Evolutionary conservation across 2,329 filamentous ascomycete species (phyloP), one percentile per base, ranked within the genome.

Genomic region (Diaporthe sp.): DNA sequence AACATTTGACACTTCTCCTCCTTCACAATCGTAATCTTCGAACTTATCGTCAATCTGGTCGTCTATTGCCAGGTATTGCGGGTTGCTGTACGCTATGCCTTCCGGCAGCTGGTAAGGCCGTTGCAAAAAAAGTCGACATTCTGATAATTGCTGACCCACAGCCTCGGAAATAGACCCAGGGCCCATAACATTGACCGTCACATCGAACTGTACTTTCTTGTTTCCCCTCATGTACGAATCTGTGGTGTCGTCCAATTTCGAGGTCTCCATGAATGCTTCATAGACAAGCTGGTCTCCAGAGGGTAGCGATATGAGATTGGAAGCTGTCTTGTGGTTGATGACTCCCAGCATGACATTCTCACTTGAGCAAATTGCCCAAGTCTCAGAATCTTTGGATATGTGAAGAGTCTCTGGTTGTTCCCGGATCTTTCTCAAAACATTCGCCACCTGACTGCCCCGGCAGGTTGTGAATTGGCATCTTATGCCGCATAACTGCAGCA

Each of bases 51-150:
- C 46, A 25, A 74, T 73, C 22, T 53, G 39, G 44, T 53, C 28
- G 25, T 72, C 65, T 8, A 77, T 77, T 37, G 39, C 51, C 22
- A 79, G 74, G 73, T 78, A 79, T 31, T 79, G 78, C 12, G 78
- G 78, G 37, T 79, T 79, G 22, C 75, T 73, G 55, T 79, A 79
- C 46, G 69, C 39, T 19, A 72, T 61, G 44, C 55, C 51, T 17
- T 51, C 44, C 0, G 75, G 77, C 22, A 77, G 44, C 12, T 71
- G 75, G 15, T 74, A 37, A 15, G 78, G 78, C n/a, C 77, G 77
- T 55, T 79, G 78, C 3, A 79, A 70, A 58, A 79, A 79, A 2
- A 79, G 67, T 42, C 57, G 76, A 67, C 28, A 19, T 34, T 68
- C 44, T 17, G 62, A 68, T 7, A 68, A 19, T 51, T 68, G 15